A percentile compares a stretch with the other conserved stretches of the same genome.
phyloP scores from a whole-genome alignment of 1,284 basidiomycete species.

The Trametes versicolor region DNA sequence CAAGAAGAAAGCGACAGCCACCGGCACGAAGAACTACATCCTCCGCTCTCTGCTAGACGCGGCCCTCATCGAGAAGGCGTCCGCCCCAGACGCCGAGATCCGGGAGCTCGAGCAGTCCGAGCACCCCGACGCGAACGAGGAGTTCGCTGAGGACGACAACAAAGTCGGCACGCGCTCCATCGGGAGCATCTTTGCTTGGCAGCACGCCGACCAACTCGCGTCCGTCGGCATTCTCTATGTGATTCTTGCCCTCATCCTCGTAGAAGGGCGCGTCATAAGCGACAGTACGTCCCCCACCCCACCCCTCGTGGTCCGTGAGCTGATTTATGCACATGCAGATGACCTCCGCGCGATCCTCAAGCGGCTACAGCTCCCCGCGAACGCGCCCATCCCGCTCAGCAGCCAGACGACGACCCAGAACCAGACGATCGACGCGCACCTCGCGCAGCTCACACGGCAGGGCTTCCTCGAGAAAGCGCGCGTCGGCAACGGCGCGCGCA shows the following conservation, averaged over 20 bases:
- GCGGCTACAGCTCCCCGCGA: constrained; percentile 62
- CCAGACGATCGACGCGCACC: constrained; percentile 64
- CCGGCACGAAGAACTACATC: constrained; percentile 78
- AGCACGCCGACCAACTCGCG: constrained; percentile 67
- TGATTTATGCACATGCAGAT: constrained; percentile 44
- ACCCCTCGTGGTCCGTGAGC: constrained; percentile 1
- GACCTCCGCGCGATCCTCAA: constrained; percentile 72
- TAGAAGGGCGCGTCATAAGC: constrained; percentile 69
- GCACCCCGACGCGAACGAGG: constrained; percentile 58
- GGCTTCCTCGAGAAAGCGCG: constrained; percentile 71
- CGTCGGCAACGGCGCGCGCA: constrained; percentile 51
- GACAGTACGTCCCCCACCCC: constrained; percentile 61
- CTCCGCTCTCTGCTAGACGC: constrained; percentile 60
- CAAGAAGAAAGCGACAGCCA: constrained; percentile 64
- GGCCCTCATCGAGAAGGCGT: constrained; percentile 65
- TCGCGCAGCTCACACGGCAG: constrained; percentile 66
- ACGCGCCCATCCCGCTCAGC: constrained; percentile 55
- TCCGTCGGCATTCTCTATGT: constrained; percentile 73
- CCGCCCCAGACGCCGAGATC: constrained; percentile 62
- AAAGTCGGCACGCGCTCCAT: constrained; percentile 51
- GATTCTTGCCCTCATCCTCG: constrained; percentile 76
- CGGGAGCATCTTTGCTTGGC: constrained; percentile 79
- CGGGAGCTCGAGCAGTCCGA: constrained; percentile 65
- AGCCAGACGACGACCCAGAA: constrained; percentile 58
- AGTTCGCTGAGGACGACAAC: constrained; percentile 51